Conservation (phyloP, 2,329 filamentous ascomycete species). For the Emydomyces testavorans region DNA sequence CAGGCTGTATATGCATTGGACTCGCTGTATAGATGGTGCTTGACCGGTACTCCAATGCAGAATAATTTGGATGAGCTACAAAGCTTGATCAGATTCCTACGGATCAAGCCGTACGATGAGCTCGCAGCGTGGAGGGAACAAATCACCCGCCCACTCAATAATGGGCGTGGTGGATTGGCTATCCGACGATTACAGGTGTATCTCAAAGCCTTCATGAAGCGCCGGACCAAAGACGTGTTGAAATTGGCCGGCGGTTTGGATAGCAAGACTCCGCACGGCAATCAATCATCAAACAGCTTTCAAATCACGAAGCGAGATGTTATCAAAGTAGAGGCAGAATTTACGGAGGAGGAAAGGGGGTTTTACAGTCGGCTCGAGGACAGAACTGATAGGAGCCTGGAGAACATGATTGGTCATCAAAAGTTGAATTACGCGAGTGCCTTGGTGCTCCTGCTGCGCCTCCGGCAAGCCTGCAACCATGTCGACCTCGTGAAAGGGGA, state of each 20-base stretch:
- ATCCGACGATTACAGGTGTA: constrained; percentile 76
- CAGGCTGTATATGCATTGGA: constrained; percentile 79
- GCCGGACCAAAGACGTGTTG: constrained; percentile 93
- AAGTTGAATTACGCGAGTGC: constrained; percentile 87
- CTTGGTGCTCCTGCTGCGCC: constrained; percentile 75
- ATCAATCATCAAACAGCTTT: constrained; percentile 54
- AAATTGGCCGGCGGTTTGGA: constrained; percentile 74
- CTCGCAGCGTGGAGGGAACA: constrained; percentile 79
- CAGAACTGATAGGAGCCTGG: constrained; percentile 73
- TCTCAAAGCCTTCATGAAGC: constrained; percentile 91
- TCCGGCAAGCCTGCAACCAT: constrained; percentile 92
- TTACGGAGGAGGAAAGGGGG: constrained; percentile 65
- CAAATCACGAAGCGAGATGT: constrained; percentile 87
- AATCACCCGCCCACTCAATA: constrained; percentile 82
- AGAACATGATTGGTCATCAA: constrained; percentile 72
- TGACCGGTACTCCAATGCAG: constrained; percentile 94
- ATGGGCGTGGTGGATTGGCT: constrained; percentile 75
- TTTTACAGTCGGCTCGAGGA: constrained; percentile 80
- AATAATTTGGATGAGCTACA: constrained; percentile 97
- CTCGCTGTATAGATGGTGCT: constrained; percentile 85
- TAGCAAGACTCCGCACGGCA: constrained; percentile 52
- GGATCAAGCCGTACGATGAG: constrained; percentile 83
- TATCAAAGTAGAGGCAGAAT: constrained; percentile 63
- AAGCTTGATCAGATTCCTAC: constrained; percentile 81
- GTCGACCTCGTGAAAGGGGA: constrained; percentile 77